Evolutionary conservation across 305 asterid species (phyloP).

Genomic region (Nicotiana rustica): DNA sequence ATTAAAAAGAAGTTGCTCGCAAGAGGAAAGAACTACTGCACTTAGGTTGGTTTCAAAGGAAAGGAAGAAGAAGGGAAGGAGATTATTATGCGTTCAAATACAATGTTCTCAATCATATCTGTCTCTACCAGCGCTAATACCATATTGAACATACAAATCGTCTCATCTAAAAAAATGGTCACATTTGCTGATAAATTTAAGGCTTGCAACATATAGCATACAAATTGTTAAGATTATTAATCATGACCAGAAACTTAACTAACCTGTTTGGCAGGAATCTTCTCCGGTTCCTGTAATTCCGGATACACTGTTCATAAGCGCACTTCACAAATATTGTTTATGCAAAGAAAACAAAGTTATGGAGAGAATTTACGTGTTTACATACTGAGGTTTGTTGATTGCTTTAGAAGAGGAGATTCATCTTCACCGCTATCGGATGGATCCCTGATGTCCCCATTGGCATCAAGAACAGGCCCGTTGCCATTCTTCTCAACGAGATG

Average conservation of each 20-base stretch:
- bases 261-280: conserved; percentile 46
- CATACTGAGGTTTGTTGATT: conserved; percentile 60
- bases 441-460: conserved; percentile 52
- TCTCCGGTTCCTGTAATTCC: conserved; percentile 45
- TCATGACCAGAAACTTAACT: conserved; percentile 38
- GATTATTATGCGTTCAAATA: conserved; percentile 6
- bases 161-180: neutral
- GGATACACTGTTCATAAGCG: conserved; percentile 44
- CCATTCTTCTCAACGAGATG: conserved; percentile 51
- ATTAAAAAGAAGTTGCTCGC: neutral
- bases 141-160: neutral
- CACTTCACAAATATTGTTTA: conserved; percentile 36
- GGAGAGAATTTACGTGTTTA: conserved; percentile 42
- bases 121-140: conserved; percentile 19
- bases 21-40: neutral
- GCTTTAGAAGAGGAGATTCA: conserved; percentile 71
- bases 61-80: neutral
- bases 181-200: neutral
- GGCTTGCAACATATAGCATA: conserved; percentile 21
- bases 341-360: conserved; percentile 30
- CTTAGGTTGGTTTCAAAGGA: neutral
- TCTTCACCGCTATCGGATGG: conserved; percentile 59
- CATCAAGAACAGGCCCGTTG: conserved; percentile 47
- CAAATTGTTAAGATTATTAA: conserved; percentile 1
- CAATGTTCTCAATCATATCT: neutral